phyloP scores from a whole-genome alignment of 2,329 filamentous ascomycete genomes.

The Coniochaeta sp. region DNA sequence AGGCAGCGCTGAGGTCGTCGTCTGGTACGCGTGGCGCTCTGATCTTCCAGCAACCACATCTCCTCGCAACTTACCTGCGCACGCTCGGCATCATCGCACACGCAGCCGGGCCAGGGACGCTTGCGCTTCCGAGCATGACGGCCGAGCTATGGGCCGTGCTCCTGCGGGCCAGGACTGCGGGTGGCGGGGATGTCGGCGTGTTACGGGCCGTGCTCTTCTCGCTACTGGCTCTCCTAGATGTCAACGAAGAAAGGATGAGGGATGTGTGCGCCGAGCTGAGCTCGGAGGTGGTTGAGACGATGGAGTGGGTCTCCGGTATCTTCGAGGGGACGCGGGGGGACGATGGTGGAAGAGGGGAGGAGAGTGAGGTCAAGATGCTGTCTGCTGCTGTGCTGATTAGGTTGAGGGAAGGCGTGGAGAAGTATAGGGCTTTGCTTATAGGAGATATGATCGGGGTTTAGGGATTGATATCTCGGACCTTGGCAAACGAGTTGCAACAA shows the following conservation, averaged over 20 bases:
- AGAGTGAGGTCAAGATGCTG: conserved; percentile 71
- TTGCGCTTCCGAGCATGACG: conserved; percentile 72
- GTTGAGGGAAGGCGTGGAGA: conserved; percentile 73
- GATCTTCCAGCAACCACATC: conserved; percentile 64
- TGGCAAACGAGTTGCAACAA: neutral
- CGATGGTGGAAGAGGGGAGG: conserved; percentile 52
- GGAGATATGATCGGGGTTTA: conserved; percentile 50
- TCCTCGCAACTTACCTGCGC: conserved; percentile 75
- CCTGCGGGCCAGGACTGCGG: conserved; percentile 48
- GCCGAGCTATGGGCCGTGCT: conserved; percentile 79
- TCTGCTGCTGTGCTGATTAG: conserved; percentile 72
- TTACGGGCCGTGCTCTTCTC: conserved; percentile 71
- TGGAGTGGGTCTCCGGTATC: conserved; percentile 75
- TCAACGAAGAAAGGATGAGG: conserved; percentile 67
- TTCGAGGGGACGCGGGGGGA: conserved; percentile 55
- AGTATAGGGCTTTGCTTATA: conserved; percentile 69
- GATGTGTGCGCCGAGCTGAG: conserved; percentile 68
- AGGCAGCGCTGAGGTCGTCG: conserved; percentile 46
- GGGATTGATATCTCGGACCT: neutral
- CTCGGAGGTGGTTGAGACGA: conserved; percentile 73
- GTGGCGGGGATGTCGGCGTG: conserved; percentile 56
- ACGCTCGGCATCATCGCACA: conserved; percentile 79
- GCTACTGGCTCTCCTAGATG: conserved; percentile 71
- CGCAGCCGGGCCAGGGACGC: conserved; percentile 71
- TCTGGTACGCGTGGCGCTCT: conserved; percentile 33